Percentiles rank a stretch among this genome's conserved stretches.
phyloP scores from a whole-genome alignment of 257 asterid species.

The Solanum sitiens region DNA sequence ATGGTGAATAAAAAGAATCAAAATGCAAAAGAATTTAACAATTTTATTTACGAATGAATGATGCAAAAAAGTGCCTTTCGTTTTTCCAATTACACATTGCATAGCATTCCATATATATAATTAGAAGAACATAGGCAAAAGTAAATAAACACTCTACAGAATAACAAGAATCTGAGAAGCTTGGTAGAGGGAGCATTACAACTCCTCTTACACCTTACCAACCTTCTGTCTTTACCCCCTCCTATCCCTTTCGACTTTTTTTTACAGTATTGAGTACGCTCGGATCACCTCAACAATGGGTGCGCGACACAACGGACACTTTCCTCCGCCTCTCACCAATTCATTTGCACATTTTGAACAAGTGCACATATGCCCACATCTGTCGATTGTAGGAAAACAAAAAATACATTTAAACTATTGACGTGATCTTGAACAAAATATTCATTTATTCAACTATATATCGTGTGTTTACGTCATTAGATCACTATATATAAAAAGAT shows the following conservation, averaged over 20 bases:
- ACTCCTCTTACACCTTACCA: slow-evolving; percentile 23
- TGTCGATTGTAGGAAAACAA: slow-evolving; percentile 14
- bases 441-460: not conserved
- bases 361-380: slow-evolving; percentile 99
- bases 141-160: slow-evolving; percentile 17
- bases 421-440: not conserved
- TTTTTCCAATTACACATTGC: slow-evolving; percentile 30
- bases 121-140: slow-evolving; percentile 15
- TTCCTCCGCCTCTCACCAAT: slow-evolving; percentile 75
- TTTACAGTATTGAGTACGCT: slow-evolving; percentile 85
- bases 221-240: slow-evolving; percentile 17
- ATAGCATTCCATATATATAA: slow-evolving; percentile 13
- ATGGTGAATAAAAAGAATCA: not conserved
- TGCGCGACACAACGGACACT: slow-evolving; percentile 90
- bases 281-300: slow-evolving; percentile 90
- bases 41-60: slow-evolving; percentile 52
- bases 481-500: not conserved
- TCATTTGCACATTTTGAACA: slow-evolving; percentile 85
- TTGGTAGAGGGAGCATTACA: slow-evolving; percentile 6
- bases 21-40: slow-evolving; percentile 20
- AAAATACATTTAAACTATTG: not conserved
- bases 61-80: slow-evolving; percentile 25
- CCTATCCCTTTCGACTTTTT: not conserved
- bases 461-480: not conserved
- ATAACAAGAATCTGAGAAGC: slow-evolving; percentile 20